These are phyloP conservation scores for Globisporangium polare DNA, from an alignment of 352 stramenopile genomes.

Conservation along the genomic window DNA sequence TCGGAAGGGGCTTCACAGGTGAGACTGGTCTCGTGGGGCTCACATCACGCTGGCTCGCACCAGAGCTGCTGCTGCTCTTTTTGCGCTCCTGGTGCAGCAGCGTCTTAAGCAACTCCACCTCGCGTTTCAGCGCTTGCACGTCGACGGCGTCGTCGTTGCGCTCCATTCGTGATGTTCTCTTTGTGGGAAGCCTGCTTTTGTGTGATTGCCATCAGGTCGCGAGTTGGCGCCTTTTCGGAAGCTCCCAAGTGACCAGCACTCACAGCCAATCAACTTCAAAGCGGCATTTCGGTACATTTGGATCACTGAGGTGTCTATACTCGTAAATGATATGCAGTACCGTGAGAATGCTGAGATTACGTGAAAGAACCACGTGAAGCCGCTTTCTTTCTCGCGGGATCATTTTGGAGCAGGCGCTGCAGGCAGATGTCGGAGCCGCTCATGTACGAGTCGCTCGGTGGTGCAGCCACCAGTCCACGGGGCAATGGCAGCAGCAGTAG, in stretches of 20 bases:
- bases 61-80: constrained; percentile 17
- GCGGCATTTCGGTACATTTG: too few relatives aligned
- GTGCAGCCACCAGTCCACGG: background rate
- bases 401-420: background rate
- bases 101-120: constrained; percentile 46
- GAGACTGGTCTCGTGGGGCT: constrained; percentile 14
- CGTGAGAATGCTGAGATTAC: too few relatives aligned
- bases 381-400: background rate
- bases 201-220: too few relatives aligned
- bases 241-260: too few relatives aligned
- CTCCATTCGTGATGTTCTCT: background rate
- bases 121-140: constrained; percentile 42
- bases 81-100: constrained; percentile 41
- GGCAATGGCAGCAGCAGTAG: background rate
- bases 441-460: constrained; percentile 28
- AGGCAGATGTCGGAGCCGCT: constrained; percentile 25
- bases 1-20: background rate
- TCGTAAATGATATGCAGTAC: too few relatives aligned
- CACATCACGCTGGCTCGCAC: background rate
- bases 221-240: too few relatives aligned
- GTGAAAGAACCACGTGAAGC: too few relatives aligned
- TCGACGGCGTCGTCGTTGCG: constrained; percentile 26
- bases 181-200: too few relatives aligned
- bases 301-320: too few relatives aligned
- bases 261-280: too few relatives aligned